phyloP scores from a whole-genome alignment of 1,139 yeast species.

The Eremothecium sinecaudum region DNA sequence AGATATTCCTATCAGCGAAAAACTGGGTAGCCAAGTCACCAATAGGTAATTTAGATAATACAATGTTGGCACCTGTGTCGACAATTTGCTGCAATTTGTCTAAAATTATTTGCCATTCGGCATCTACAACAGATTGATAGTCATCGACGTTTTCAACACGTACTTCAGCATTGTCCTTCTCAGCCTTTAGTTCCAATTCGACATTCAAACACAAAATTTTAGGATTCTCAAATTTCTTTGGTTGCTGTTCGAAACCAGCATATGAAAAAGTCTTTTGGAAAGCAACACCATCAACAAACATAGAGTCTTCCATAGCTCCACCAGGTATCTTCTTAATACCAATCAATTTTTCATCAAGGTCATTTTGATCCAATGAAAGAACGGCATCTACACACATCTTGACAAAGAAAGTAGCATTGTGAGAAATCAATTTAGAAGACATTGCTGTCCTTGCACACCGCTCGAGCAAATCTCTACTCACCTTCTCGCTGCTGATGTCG shows the following conservation, averaged over 20 bases:
- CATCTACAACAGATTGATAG: slow-evolving; percentile 93
- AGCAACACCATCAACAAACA: slow-evolving; percentile 88
- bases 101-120: slow-evolving; percentile 93
- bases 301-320: slow-evolving; percentile 91
- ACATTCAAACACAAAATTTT: slow-evolving; percentile 79
- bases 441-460: slow-evolving; percentile 95
- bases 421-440: slow-evolving; percentile 87
- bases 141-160: slow-evolving; percentile 89
- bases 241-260: slow-evolving; percentile 98
- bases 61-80: slow-evolving; percentile 83
- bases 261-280: slow-evolving; percentile 94
- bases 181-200: slow-evolving; percentile 93
- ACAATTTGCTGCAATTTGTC: slow-evolving; percentile 77
- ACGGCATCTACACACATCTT: slow-evolving; percentile 97
- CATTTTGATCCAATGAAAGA: slow-evolving; percentile 70
- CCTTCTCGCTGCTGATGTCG: slow-evolving; percentile 41
- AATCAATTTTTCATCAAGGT: slow-evolving; percentile 78
- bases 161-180: slow-evolving; percentile 98
- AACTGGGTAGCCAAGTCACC: slow-evolving; percentile 98
- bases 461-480: slow-evolving; percentile 61
- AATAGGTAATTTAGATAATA: slow-evolving; percentile 87
- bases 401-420: slow-evolving; percentile 80
- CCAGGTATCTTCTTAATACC: slow-evolving; percentile 95
- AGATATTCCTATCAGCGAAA: slow-evolving; percentile 91
- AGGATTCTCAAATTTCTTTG: slow-evolving; percentile 71